Evolutionary conservation across 2,329 filamentous ascomycete species (phyloP), one percentile per base, ranked within the genome.

Genomic region (Sclerotinia borealis): DNA sequence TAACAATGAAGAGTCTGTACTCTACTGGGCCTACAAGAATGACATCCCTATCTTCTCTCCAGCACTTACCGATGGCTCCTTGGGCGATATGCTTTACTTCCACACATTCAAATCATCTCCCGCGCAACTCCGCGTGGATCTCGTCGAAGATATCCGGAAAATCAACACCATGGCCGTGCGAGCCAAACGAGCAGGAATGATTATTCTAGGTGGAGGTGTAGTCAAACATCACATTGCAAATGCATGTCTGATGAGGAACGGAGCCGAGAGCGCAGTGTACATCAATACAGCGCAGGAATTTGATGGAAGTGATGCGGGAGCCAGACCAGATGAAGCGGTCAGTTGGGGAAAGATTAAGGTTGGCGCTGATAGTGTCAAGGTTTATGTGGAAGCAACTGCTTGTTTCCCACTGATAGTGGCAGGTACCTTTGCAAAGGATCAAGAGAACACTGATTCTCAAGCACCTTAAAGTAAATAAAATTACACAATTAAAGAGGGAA

Each of bases 201-300:
- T 99, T 70, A 91, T 99, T 63, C 81, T 99, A 0, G 95, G 95
- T 0, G 95, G 95, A 8, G 95, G 95, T 0, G 80, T 99, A n/a
- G 84, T 99, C 72, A 99, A 99, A 79, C 95, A 99, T 73, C 95
- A 99, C 76, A 98, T 99, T 74, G 93, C 95, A 59, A 99, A 99
- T 75, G 95, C 95, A 2, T 96, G 92, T 71, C 77, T 99, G 71
- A 98, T 99, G 95, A 86, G 95, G 56, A 99, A 99, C 72, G 95
- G 95, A 2, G 95, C 95, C 19, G 95, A 99, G 76, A 93, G 91
- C 67, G 95, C 95, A 2, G 95, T 99, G 1, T 99, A 96, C 75
- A 92, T 99, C 76, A 99, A 99, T 77, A 99, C 95, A 1, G 95
- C 87, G 0, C 92, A 97, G 75, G 95, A 99, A 75, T 99, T 97